phyloP scores from a whole-genome alignment of 1,284 basidiomycete genomes.

The Naganishia sp. region DNA sequence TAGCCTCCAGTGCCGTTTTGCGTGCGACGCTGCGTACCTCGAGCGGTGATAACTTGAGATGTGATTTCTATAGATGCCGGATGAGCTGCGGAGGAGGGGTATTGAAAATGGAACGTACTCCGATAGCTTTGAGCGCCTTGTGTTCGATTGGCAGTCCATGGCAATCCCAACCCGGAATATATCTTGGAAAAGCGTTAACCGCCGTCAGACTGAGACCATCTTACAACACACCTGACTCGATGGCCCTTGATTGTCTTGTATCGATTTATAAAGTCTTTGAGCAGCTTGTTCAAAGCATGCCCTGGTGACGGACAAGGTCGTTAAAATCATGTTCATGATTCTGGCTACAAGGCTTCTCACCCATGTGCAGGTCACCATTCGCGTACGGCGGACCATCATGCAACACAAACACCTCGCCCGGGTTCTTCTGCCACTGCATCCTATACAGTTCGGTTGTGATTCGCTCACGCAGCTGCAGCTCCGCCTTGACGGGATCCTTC shows the following conservation, averaged over 20 bases:
- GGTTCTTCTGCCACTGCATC: slow-evolving; percentile 74
- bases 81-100: slow-evolving; percentile 1
- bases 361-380: slow-evolving; percentile 93
- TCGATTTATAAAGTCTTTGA: slow-evolving; percentile 95
- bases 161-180: slow-evolving; percentile 96
- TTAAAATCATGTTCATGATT: not conserved
- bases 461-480: slow-evolving; percentile 61
- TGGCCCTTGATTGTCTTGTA: slow-evolving; percentile 78
- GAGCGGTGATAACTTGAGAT: slow-evolving; percentile 60
- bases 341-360: slow-evolving; percentile 56
- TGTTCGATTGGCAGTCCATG: slow-evolving; percentile 97
- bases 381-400: slow-evolving; percentile 99
- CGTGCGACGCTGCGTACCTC: slow-evolving; percentile 74
- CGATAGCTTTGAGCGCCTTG: slow-evolving; percentile 77
- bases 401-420: slow-evolving; percentile 73
- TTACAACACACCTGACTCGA: slow-evolving; percentile 70
- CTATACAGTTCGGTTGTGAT: slow-evolving; percentile 78
- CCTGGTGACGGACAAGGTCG: slow-evolving; percentile 58
- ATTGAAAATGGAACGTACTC: slow-evolving; percentile 56
- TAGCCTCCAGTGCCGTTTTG: slow-evolving; percentile 71
- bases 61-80: slow-evolving; percentile 40
- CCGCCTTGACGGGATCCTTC: slow-evolving; percentile 67
- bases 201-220: not conserved
- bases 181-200: slow-evolving; percentile 58
- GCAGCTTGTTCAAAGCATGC: slow-evolving; percentile 93